phyloP scores from a whole-genome alignment of 2,329 filamentous ascomycete genomes.

The Blastomyces gilchristii region DNA sequence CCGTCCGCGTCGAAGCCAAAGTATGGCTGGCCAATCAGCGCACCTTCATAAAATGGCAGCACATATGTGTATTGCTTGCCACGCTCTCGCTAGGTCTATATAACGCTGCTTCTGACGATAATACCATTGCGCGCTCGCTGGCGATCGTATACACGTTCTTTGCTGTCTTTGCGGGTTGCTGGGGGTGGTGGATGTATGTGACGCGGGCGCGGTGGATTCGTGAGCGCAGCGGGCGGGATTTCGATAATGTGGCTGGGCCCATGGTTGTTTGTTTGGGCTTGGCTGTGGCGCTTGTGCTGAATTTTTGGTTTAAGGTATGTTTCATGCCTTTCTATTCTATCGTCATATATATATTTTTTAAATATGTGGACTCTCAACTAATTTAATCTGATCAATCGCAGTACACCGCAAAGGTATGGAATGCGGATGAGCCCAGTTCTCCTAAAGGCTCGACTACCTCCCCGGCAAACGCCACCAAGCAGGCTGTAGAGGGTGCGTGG shows the following conservation, averaged over 20 bases:
- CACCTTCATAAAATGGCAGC: constrained; percentile 98
- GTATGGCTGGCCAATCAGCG: constrained; percentile 98
- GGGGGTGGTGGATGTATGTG: constrained; percentile 80
- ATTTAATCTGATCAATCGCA: constrained; percentile 13
- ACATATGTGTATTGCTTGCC: constrained; percentile 80
- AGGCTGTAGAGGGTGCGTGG: constrained; percentile 6
- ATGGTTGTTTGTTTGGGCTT: constrained; percentile 71
- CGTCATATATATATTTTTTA: background rate
- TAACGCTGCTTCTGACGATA: constrained; percentile 67
- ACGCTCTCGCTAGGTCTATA: constrained; percentile 75
- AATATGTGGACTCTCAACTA: constrained; percentile 11
- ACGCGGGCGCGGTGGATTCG: constrained; percentile 67
- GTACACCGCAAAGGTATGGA: constrained; percentile 23
- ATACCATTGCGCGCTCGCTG: constrained; percentile 64
- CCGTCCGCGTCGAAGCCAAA: constrained; percentile 88
- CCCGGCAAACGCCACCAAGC: background rate
- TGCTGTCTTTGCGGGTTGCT: constrained; percentile 69
- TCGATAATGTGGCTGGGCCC: constrained; percentile 81
- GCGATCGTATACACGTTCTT: constrained; percentile 76
- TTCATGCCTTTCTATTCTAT: background rate
- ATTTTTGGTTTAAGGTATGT: constrained; percentile 68
- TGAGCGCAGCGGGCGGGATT: constrained; percentile 78
- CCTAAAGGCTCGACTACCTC: background rate
- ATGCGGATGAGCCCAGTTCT: constrained; percentile 1
- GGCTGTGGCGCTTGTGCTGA: constrained; percentile 67